Conservation (phyloP, 192 early-diverging fungal species). For the Coemansia sp. region DNA sequence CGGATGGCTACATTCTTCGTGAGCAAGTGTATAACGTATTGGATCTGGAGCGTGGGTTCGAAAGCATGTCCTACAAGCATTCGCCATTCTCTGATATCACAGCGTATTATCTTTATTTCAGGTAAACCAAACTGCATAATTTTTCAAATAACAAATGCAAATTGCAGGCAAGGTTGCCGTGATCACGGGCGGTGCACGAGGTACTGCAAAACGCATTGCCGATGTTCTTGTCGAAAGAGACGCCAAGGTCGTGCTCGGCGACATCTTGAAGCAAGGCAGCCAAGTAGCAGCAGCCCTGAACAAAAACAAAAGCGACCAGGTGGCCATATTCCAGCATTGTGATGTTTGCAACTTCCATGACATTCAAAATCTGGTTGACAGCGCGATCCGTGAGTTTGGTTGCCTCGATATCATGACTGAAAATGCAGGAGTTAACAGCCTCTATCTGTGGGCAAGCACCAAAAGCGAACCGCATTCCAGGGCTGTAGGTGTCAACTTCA, state of each 20-base stretch:
- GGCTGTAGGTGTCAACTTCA: conserved; percentile 66
- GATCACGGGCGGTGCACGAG: conserved; percentile 64
- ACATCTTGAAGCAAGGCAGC: conserved; percentile 44
- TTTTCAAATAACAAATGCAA: conserved; percentile 8
- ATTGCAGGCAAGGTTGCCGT: conserved; percentile 58
- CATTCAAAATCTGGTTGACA: conserved; percentile 24
- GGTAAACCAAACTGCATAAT: too few relatives aligned
- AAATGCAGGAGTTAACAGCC: conserved; percentile 58
- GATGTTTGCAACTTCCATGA: conserved; percentile 50
- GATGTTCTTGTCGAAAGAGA: conserved; percentile 56
- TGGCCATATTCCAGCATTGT: conserved; percentile 44
- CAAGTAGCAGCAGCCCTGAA: conserved; percentile 38
- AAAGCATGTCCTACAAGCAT: too few relatives aligned
- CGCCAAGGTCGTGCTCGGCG: conserved; percentile 59
- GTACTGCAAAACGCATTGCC: conserved; percentile 62
- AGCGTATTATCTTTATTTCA: too few relatives aligned
- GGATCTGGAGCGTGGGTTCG: too few relatives aligned
- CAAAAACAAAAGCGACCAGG: not conserved
- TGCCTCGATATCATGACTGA: conserved; percentile 56
- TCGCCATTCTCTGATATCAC: too few relatives aligned
- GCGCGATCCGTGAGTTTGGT: conserved; percentile 55
- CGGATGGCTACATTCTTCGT: too few relatives aligned
- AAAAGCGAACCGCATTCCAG: conserved; percentile 51
- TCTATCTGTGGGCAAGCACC: conserved; percentile 32
- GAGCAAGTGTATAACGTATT: too few relatives aligned